Evolutionary conservation across 495 filamentous ascomycete species (phyloP).

Genomic region (Bombardia bombarda): DNA sequence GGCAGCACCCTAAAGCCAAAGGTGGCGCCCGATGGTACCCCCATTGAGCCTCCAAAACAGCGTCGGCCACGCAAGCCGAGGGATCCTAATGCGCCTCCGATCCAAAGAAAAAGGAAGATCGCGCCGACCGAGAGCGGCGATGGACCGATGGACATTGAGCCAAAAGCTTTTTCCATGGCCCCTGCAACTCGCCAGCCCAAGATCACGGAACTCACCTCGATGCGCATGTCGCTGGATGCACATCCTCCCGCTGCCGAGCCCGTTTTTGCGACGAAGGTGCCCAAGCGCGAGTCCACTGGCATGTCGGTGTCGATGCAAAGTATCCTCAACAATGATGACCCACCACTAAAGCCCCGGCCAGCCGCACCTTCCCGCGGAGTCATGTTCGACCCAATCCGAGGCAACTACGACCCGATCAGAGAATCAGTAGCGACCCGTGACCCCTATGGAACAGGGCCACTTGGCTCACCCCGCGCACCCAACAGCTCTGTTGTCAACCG

Average conservation of each 20-base stretch:
- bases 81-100: slow-evolving; percentile 47
- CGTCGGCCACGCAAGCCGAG: slow-evolving; percentile 47
- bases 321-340: slow-evolving; percentile 42
- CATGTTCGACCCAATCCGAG: slow-evolving; percentile 84
- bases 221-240: slow-evolving; percentile 23
- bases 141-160: slow-evolving; percentile 12
- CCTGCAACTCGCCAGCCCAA: slow-evolving; percentile 24
- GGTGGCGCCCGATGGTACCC: slow-evolving; percentile 31
- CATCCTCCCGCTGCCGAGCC: slow-evolving; percentile 14
- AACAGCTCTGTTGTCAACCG: slow-evolving; percentile 46
- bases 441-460: slow-evolving; percentile 43
- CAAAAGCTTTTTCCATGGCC: slow-evolving; percentile 11
- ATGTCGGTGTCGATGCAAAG: slow-evolving; percentile 38
- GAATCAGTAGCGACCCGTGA: slow-evolving; percentile 40
- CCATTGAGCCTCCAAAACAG: slow-evolving; percentile 39
- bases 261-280: slow-evolving; percentile 16
- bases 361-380: slow-evolving; percentile 54
- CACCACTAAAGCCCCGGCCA: slow-evolving; percentile 29
- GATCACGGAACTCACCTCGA: slow-evolving; percentile 30
- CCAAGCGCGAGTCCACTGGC: slow-evolving; percentile 34
- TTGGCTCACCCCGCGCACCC: slow-evolving; percentile 47
- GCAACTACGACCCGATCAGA: slow-evolving; percentile 51
- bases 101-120: slow-evolving; percentile 44
- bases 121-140: slow-evolving; percentile 25
- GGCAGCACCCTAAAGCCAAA: slow-evolving; percentile 40